Conservation (phyloP, 2,329 filamentous ascomycete genomes). For the Claviceps quebecensis region DNA sequence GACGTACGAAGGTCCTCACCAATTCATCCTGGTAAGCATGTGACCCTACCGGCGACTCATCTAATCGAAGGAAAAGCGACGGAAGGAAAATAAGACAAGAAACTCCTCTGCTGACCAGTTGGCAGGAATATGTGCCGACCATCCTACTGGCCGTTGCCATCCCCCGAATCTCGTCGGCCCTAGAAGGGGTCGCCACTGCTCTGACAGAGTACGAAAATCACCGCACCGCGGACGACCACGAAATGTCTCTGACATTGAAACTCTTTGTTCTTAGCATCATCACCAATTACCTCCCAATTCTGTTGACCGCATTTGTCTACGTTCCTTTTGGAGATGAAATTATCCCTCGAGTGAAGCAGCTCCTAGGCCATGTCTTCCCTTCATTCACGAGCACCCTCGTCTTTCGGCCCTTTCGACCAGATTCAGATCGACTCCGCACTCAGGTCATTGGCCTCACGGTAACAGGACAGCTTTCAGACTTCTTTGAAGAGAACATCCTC, state of each 20-base stretch:
- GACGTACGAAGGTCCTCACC: constrained; percentile 56
- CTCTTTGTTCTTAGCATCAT: constrained; percentile 69
- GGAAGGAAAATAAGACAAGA: background rate
- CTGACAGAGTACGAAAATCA: constrained; percentile 65
- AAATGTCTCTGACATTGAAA: constrained; percentile 58
- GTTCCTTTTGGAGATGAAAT: constrained; percentile 58
- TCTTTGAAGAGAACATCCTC: constrained; percentile 57
- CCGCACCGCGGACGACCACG: constrained; percentile 53
- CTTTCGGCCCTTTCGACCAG: constrained; percentile 44
- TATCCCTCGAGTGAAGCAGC: constrained; percentile 51
- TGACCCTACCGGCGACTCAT: background rate
- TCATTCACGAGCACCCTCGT: constrained; percentile 35
- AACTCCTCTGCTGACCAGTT: background rate
- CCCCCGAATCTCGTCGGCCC: constrained; percentile 47
- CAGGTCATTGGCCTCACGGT: constrained; percentile 66
- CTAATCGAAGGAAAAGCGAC: background rate
- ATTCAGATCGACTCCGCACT: constrained; percentile 50
- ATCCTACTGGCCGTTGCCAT: constrained; percentile 52
- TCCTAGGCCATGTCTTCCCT: constrained; percentile 35
- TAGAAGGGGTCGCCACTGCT: constrained; percentile 47
- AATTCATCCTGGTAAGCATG: constrained; percentile 43
- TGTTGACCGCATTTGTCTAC: constrained; percentile 67
- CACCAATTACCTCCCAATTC: constrained; percentile 62
- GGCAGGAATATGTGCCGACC: constrained; percentile 56
- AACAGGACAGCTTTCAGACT: constrained; percentile 56